Evolutionary conservation across 768 basidiomycete genomes (phyloP).

Genomic region (Agaricus bisporus): DNA sequence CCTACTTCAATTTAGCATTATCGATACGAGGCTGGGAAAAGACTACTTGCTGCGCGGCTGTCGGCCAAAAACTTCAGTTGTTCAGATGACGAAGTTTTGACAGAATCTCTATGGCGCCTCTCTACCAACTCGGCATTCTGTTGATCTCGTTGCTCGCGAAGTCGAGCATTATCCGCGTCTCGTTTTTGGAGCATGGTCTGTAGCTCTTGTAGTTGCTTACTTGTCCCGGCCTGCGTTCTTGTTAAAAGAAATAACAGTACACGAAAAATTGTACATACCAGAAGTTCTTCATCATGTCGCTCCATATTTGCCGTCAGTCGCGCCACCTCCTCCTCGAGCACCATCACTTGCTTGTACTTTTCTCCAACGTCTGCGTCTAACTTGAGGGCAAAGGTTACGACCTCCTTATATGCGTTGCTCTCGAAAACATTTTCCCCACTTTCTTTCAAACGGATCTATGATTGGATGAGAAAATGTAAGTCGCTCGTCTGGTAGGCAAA

Average conservation of each 20-base stretch:
- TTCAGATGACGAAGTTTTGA: constrained; percentile 51
- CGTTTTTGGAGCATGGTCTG: constrained; percentile 54
- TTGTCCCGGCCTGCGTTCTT: not conserved
- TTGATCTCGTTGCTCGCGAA: constrained; percentile 72
- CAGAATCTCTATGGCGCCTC: constrained; percentile 55
- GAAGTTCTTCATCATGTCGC: not conserved
- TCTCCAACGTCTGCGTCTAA: constrained; percentile 3
- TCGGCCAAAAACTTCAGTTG: constrained; percentile 64
- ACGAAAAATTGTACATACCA: constrained; percentile 26
- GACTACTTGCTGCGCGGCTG: constrained; percentile 43
- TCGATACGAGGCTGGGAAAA: not conserved
- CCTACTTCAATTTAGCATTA: constrained; percentile 32
- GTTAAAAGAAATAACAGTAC: not conserved
- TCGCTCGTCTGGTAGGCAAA: not conserved
- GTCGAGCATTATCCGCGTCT: constrained; percentile 58
- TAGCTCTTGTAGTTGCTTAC: constrained; percentile 45
- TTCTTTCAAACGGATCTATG: constrained; percentile 7
- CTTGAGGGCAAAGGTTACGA: constrained; percentile 5
- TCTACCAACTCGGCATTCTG: constrained; percentile 59
- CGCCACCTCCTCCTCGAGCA: constrained; percentile 5
- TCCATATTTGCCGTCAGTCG: constrained; percentile 5
- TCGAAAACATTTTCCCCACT: constrained; percentile 2
- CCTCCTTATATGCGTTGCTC: constrained; percentile 5
- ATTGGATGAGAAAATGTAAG: not conserved
- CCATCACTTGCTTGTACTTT: not conserved